Conservation (phyloP, 441 rosid genomes). For the Brassica hybrid region DNA sequence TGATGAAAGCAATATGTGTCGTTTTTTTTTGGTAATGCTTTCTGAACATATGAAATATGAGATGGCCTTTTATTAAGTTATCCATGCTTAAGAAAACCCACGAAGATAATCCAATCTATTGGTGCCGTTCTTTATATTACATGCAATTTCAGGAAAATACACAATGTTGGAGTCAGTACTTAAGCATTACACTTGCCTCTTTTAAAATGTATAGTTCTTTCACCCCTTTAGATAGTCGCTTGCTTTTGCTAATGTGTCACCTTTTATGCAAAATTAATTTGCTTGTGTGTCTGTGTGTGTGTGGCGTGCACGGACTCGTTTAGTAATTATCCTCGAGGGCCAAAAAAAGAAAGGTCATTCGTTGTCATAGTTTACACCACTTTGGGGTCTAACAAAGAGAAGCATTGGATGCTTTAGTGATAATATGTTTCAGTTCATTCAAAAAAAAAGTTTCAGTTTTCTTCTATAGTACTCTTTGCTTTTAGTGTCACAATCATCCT, state of each 20-base stretch:
- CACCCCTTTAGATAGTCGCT: background rate
- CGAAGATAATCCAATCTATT: conserved; percentile 1
- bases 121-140: background rate
- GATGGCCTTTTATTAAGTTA: background rate
- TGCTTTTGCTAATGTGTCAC: too few species aligned
- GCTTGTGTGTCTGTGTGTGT: too few species aligned
- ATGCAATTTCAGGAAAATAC: background rate
- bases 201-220: background rate
- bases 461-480: conserved; percentile 5
- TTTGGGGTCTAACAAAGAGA: conserved; percentile 24
- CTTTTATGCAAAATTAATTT: background rate
- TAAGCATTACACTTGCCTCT: background rate
- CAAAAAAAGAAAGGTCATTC: background rate
- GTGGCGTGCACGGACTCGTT: conserved; percentile 1
- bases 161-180: background rate
- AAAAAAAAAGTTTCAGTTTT: background rate
- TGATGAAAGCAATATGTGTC: conserved; percentile 15
- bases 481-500: conserved; percentile 40
- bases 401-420: conserved; percentile 34
- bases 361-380: conserved; percentile 20
- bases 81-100: background rate
- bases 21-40: background rate
- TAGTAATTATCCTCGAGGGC: conserved; percentile 1
- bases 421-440: background rate
- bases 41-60: background rate